Conservation (phyloP, 2,329 filamentous ascomycete species). For the Penicillium sp. region DNA sequence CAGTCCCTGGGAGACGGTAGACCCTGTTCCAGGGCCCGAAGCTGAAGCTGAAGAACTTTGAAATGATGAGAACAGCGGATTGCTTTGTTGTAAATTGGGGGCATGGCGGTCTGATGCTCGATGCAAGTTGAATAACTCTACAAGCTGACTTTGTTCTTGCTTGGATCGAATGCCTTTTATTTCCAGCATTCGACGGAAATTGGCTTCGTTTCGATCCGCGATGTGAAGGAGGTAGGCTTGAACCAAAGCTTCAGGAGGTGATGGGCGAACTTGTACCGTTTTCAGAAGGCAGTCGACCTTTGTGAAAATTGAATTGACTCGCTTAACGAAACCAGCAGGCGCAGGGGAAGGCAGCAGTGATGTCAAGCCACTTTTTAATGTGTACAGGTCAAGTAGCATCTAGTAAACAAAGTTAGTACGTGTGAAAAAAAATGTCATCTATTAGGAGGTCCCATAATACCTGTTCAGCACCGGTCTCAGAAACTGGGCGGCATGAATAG, state of each 20-base stretch:
- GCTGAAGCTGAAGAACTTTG: conserved; percentile 11
- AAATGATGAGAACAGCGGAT: conserved; percentile 60
- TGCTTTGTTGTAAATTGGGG: conserved; percentile 62
- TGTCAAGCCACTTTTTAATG: conserved; percentile 49
- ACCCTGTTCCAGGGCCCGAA: conserved; percentile 22
- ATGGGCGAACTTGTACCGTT: conserved; percentile 88
- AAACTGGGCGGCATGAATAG: conserved; percentile 83
- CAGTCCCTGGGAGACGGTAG: conserved; percentile 44
- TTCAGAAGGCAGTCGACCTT: conserved; percentile 92
- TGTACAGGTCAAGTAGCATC: conserved; percentile 93
- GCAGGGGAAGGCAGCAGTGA: conserved; percentile 56
- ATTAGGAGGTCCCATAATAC: conserved; percentile 39
- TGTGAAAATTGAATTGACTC: conserved; percentile 77
- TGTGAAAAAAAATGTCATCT: background rate
- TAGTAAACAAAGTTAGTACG: conserved; percentile 34
- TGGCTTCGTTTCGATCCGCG: conserved; percentile 84
- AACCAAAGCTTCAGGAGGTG: conserved; percentile 87
- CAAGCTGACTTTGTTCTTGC: conserved; percentile 72
- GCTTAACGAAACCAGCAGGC: conserved; percentile 69
- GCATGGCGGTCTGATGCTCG: conserved; percentile 63
- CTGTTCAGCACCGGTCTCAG: conserved; percentile 91
- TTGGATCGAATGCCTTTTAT: conserved; percentile 84
- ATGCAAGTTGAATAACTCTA: conserved; percentile 90
- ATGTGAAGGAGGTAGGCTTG: conserved; percentile 98
- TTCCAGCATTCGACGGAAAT: conserved; percentile 94